These are phyloP conservation scores for Penicillium sp. DNA, from an alignment of 2,329 filamentous ascomycete genomes.

Conservation along the genomic window DNA sequence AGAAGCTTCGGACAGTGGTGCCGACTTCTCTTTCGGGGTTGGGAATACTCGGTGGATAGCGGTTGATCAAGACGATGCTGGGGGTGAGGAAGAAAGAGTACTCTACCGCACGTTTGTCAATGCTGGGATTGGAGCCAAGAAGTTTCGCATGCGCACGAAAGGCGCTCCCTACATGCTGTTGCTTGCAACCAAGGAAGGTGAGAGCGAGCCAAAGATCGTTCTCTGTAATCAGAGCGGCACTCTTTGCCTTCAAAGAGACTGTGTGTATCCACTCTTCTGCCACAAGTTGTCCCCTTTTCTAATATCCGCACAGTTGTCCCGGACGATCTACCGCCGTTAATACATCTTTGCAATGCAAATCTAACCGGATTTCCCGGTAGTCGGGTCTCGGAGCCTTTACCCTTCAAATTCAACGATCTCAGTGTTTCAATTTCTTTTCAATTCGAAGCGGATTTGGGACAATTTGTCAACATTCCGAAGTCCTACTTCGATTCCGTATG, in stretches of 20 bases:
- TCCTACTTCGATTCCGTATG: slow-evolving; percentile 33
- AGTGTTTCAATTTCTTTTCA: slow-evolving; percentile 31
- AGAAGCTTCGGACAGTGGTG: slow-evolving; percentile 18
- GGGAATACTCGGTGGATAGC: slow-evolving; percentile 31
- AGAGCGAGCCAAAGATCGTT: slow-evolving; percentile 33
- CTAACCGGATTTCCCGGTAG: slow-evolving; percentile 16
- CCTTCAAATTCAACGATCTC: slow-evolving; percentile 26
- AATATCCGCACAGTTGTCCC: slow-evolving; percentile 16
- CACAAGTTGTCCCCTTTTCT: not conserved
- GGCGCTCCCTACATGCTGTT: slow-evolving; percentile 35
- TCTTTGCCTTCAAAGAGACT: slow-evolving; percentile 30
- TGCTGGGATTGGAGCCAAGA: slow-evolving; percentile 32
- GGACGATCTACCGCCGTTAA: slow-evolving; percentile 23
- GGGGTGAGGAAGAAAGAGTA: slow-evolving; percentile 31
- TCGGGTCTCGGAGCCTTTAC: slow-evolving; percentile 26
- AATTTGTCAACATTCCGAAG: slow-evolving; percentile 33
- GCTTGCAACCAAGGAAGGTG: slow-evolving; percentile 29
- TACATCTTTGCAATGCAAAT: slow-evolving; percentile 19
- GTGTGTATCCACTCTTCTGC: slow-evolving; percentile 14
- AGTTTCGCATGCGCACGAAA: slow-evolving; percentile 30
- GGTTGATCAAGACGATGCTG: slow-evolving; percentile 32
- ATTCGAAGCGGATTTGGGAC: slow-evolving; percentile 24
- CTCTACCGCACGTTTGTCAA: slow-evolving; percentile 34
- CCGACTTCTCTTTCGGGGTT: slow-evolving; percentile 16
- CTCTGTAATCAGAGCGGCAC: slow-evolving; percentile 35